Evolutionary conservation across 1,284 basidiomycete genomes (phyloP).

Genomic region (Tylopilus orsonianus): DNA sequence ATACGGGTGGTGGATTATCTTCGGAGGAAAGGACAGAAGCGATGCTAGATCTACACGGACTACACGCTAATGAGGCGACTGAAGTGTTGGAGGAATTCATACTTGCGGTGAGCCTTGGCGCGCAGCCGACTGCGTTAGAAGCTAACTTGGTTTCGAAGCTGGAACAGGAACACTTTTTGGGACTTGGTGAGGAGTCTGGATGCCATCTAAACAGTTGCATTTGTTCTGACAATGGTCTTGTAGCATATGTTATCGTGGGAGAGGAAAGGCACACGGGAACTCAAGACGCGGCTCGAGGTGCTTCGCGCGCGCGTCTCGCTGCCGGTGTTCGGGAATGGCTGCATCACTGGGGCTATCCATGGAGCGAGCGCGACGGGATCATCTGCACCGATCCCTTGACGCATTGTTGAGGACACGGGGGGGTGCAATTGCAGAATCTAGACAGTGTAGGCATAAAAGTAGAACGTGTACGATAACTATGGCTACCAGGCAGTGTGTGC

Average conservation of each 20-base stretch:
- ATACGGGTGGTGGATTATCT: slow-evolving; percentile 52
- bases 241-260: slow-evolving; percentile 88
- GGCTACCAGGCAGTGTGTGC: neutral
- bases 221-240: slow-evolving; percentile 14
- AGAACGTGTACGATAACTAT: slow-evolving; percentile 21
- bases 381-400: slow-evolving; percentile 86
- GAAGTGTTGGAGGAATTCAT: slow-evolving; percentile 92
- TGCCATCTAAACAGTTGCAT: neutral
- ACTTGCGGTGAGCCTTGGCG: slow-evolving; percentile 61
- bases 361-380: slow-evolving; percentile 89
- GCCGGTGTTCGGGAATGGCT: slow-evolving; percentile 87
- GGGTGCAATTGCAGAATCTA: slow-evolving; percentile 15
- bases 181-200: slow-evolving; percentile 58
- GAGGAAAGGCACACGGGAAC: slow-evolving; percentile 95
- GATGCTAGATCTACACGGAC: slow-evolving; percentile 80
- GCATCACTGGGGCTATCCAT: slow-evolving; percentile 93
- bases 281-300: slow-evolving; percentile 77
- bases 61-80: slow-evolving; percentile 90
- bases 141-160: slow-evolving; percentile 46
- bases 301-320: slow-evolving; percentile 79
- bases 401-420: slow-evolving; percentile 45
- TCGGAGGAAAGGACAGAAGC: slow-evolving; percentile 83
- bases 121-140: slow-evolving; percentile 1
- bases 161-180: slow-evolving; percentile 84
- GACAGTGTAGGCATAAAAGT: slow-evolving; percentile 7